Evolutionary conservation across 352 stramenopile genomes (phyloP).

Genomic region (Phytophthora lateralis): DNA sequence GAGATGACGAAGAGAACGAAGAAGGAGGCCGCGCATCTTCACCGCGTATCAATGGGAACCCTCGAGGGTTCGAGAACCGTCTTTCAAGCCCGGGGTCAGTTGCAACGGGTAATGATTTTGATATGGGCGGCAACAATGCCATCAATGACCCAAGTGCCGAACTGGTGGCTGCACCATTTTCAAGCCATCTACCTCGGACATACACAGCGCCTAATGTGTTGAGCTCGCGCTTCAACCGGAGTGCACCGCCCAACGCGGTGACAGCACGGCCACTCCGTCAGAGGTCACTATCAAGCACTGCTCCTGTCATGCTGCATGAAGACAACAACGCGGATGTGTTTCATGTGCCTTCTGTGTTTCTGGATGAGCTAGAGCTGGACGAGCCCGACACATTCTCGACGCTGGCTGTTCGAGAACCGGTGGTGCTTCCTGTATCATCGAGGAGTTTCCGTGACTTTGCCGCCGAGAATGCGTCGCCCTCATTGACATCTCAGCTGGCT

Average conservation of each 20-base stretch:
- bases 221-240: slow-evolving; percentile 36
- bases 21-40: slow-evolving; percentile 37
- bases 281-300: slow-evolving; percentile 33
- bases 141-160: slow-evolving; percentile 58
- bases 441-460: slow-evolving; percentile 36
- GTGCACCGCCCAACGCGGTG: slow-evolving; percentile 7
- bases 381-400: slow-evolving; percentile 32
- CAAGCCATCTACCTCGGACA: slow-evolving; percentile 28
- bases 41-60: slow-evolving; percentile 25
- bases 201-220: slow-evolving; percentile 45
- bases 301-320: slow-evolving; percentile 15
- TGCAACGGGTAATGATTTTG: slow-evolving; percentile 44
- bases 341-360: slow-evolving; percentile 15
- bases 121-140: slow-evolving; percentile 25
- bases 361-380: slow-evolving; percentile 27
- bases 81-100: slow-evolving; percentile 28
- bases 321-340: slow-evolving; percentile 12
- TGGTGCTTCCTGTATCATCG: slow-evolving; percentile 22
- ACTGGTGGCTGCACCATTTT: slow-evolving; percentile 38
- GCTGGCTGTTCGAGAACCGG: slow-evolving; percentile 23
- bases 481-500: slow-evolving; percentile 38
- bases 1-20: slow-evolving; percentile 45
- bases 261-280: slow-evolving; percentile 27
- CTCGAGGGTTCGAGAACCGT: slow-evolving; percentile 19
- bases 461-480: slow-evolving; percentile 33